Base-by-base conservation (phyloP, 768 basidiomycete genomes). In the Scleroderma bovista region DNA sequence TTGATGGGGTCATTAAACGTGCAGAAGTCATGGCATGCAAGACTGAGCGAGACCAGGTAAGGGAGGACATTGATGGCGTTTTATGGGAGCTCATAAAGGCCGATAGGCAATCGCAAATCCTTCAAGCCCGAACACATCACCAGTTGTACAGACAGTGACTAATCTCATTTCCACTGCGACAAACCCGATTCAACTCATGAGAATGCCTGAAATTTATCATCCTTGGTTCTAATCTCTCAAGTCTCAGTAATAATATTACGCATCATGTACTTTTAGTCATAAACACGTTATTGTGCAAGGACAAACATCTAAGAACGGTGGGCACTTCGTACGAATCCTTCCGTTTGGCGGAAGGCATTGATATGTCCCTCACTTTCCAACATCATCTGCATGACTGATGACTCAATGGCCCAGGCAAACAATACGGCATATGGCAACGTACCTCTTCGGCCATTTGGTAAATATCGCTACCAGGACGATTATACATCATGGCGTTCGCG, bases 401-500 rank as follows among this genome's bases (percentile, higher is more conserved):
- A 46, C 7, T 39, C 42, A 34, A 46, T n/a, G 44, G n/a, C 15
- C 24, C 20, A 31, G 39, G 17, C 17, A 52, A 26, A 36, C 34
- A 5, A 13, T 3, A 36, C n/a, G 19, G 17, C 2, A 49, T 38
- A 43, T 24, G 9, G 19, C 45, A n/a, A 39, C 86, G 68, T 62
- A 93, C 93, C 74, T 93, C 90, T 63, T 91, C 83, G 6, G 94
- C 90, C 89, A 94, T 95, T 46, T 74, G 75, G 54, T 85, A 82
- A n/a, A 95, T 85, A 61, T 91, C 88, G 15, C 86, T 88, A 4
- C 81, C 82, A 1, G 90, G 87, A 42, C 85, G 74, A 56, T 98
- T 98, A 66, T 93, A 98, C 88, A 97, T 92, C 82, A 95, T 86
- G 5, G 95, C 90, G 65, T 98, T 97, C 8, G 92, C 88, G 67